These are phyloP conservation scores for Wickerhamiella slavikovae DNA, from an alignment of 805 yeast species.

Conservation along the genomic window DNA sequence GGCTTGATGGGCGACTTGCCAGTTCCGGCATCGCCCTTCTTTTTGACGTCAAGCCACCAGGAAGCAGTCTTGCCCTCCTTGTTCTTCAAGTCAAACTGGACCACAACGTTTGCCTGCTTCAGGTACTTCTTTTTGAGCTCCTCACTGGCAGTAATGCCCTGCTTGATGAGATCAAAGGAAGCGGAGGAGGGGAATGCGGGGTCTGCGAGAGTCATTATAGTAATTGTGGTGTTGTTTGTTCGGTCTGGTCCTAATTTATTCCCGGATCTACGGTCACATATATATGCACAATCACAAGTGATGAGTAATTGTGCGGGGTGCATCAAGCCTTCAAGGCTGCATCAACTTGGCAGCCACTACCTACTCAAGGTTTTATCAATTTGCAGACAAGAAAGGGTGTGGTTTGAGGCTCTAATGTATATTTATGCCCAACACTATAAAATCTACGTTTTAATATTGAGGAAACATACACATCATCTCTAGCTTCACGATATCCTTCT, in stretches of 20 bases:
- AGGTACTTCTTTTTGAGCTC: slow-evolving; percentile 16
- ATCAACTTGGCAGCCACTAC: too few relatives aligned
- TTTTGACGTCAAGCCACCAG: slow-evolving; percentile 52
- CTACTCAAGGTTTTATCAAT: too few relatives aligned
- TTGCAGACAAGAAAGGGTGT: too few relatives aligned
- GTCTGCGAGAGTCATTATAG: slow-evolving; percentile 11
- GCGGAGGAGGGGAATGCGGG: slow-evolving; percentile 20
- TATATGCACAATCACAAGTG: too few relatives aligned
- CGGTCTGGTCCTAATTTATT: too few relatives aligned
- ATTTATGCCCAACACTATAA: too few relatives aligned
- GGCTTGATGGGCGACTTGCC: slow-evolving; percentile 23
- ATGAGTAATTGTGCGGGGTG: neutral
- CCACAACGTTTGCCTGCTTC: slow-evolving; percentile 35
- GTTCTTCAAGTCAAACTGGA: slow-evolving; percentile 48
- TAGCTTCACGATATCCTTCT: too few relatives aligned
- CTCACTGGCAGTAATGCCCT: slow-evolving; percentile 15
- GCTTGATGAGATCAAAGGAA: slow-evolving; percentile 20
- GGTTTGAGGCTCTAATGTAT: too few relatives aligned
- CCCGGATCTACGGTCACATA: too few relatives aligned
- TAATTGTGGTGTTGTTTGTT: too few relatives aligned
- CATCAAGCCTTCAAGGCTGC: neutral
- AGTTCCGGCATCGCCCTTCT: slow-evolving; percentile 30
- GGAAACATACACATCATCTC: too few relatives aligned
- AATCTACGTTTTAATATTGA: too few relatives aligned
- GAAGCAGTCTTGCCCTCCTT: slow-evolving; percentile 35